Evolutionary conservation across 306 rosid genomes (phyloP).

Genomic region (Casuarina equisetifolia): DNA sequence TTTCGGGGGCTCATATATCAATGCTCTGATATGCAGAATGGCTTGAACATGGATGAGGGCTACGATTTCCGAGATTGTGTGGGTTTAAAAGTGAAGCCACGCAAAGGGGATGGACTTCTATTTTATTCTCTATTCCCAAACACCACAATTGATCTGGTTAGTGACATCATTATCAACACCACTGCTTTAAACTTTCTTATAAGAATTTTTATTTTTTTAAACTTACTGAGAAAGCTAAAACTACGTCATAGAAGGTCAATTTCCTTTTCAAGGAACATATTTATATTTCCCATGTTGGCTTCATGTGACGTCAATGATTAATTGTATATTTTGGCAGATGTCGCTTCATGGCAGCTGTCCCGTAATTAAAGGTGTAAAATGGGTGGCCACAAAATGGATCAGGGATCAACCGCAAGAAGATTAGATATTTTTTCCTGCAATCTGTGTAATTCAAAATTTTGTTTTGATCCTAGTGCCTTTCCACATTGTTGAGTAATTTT

Average conservation of each 20-base stretch:
- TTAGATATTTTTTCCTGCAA: conserved; percentile 21
- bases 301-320: conserved; percentile 13
- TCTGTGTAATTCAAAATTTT: conserved; percentile 1
- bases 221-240: background rate
- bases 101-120: conserved; percentile 85
- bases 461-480: background rate
- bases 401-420: conserved; percentile 56
- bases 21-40: conserved; percentile 56
- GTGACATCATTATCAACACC: conserved; percentile 26
- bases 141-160: conserved; percentile 79
- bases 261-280: background rate
- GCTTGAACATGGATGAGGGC: conserved; percentile 64
- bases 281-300: background rate
- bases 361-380: conserved; percentile 78
- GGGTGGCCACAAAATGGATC: conserved; percentile 96
- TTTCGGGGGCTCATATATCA: background rate
- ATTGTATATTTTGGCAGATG: conserved; percentile 53
- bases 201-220: background rate
- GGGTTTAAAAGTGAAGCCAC: conserved; percentile 85
- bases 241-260: background rate
- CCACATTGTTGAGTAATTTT: background rate
- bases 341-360: conserved; percentile 94
- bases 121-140: conserved; percentile 76
- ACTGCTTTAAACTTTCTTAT: background rate
- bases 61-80: conserved; percentile 46